These are phyloP conservation scores for Jamesozyma hellenica DNA, from an alignment of 805 yeast species.

Conservation along the genomic window DNA sequence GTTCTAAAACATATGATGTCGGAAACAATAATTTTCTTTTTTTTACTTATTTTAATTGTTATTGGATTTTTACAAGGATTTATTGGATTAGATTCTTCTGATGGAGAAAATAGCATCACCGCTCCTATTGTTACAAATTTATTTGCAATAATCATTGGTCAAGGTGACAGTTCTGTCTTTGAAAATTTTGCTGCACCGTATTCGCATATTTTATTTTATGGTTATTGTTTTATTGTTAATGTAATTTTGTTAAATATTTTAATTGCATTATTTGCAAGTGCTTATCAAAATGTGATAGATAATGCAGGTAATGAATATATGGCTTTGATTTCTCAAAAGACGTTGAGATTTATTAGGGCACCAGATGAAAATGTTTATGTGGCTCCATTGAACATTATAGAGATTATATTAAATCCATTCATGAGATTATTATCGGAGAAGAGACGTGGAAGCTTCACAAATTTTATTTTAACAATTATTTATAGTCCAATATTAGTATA, in stretches of 20 bases:
- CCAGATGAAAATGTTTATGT: slow-evolving; percentile 80
- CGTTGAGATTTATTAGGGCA: slow-evolving; percentile 73
- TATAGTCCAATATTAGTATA: slow-evolving; percentile 59
- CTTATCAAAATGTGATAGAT: slow-evolving; percentile 69
- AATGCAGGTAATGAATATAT: slow-evolving; percentile 79
- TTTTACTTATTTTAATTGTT: slow-evolving; percentile 56
- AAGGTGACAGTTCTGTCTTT: slow-evolving; percentile 61
- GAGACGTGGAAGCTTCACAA: slow-evolving; percentile 35
- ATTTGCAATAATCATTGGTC: slow-evolving; percentile 64
- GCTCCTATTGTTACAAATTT: slow-evolving; percentile 50
- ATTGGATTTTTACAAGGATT: slow-evolving; percentile 82
- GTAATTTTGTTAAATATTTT: slow-evolving; percentile 73
- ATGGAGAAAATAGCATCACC: slow-evolving; percentile 73
- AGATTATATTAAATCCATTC: slow-evolving; percentile 41
- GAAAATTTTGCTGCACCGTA: slow-evolving; percentile 74
- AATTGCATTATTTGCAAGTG: slow-evolving; percentile 76
- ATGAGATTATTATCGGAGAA: slow-evolving; percentile 29
- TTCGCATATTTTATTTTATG: slow-evolving; percentile 68
- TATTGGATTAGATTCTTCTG: slow-evolving; percentile 78
- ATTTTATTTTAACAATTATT: slow-evolving; percentile 49
- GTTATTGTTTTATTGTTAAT: slow-evolving; percentile 64
- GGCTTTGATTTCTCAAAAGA: slow-evolving; percentile 76
- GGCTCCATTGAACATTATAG: slow-evolving; percentile 75
- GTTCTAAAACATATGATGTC: slow-evolving; percentile 79
- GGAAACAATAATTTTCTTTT: slow-evolving; percentile 76